These are phyloP conservation scores for Sordariomycetes sp. DNA, from an alignment of 2,329 filamentous ascomycete species.

Conservation along the genomic window DNA sequence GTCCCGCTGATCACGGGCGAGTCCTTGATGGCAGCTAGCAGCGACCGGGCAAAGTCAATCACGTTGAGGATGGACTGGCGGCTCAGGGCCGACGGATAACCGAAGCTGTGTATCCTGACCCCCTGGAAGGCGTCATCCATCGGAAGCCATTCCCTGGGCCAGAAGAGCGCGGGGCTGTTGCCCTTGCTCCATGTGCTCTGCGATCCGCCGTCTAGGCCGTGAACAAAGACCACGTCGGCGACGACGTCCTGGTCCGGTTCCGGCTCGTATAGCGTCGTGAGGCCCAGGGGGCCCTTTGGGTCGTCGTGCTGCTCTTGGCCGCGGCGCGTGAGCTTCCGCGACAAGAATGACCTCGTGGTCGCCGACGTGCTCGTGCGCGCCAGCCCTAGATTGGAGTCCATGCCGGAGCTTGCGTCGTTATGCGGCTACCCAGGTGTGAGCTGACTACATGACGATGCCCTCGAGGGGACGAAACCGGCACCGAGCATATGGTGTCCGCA, in stretches of 20 bases:
- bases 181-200: slow-evolving; percentile 19
- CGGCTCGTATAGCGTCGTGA: slow-evolving; percentile 11
- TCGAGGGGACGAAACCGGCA: too few relatives aligned
- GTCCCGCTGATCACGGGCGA: slow-evolving; percentile 8
- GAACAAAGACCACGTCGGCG: slow-evolving; percentile 21
- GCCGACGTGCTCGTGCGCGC: too few relatives aligned
- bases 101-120: slow-evolving; percentile 19
- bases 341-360: background rate
- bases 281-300: slow-evolving; percentile 12
- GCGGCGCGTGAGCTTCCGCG: background rate
- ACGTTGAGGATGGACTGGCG: slow-evolving; percentile 14
- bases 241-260: slow-evolving; percentile 6
- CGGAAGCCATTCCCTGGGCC: slow-evolving; percentile 20
- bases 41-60: slow-evolving; percentile 15
- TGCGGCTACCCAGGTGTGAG: too few relatives aligned
- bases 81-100: slow-evolving; percentile 11
- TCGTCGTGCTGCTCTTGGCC: background rate
- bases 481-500: too few relatives aligned
- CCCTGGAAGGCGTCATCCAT: slow-evolving; percentile 15
- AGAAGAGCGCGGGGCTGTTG: slow-evolving; percentile 11
- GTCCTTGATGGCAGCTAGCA: slow-evolving; percentile 15
- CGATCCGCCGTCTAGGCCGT: slow-evolving; percentile 21
- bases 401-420: too few relatives aligned
- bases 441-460: too few relatives aligned
- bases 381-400: too few relatives aligned